Evolutionary conservation across 225 moss, liverwort and hornwort genomes (phyloP).

Genomic region (Physcomitrellopsis africana): DNA sequence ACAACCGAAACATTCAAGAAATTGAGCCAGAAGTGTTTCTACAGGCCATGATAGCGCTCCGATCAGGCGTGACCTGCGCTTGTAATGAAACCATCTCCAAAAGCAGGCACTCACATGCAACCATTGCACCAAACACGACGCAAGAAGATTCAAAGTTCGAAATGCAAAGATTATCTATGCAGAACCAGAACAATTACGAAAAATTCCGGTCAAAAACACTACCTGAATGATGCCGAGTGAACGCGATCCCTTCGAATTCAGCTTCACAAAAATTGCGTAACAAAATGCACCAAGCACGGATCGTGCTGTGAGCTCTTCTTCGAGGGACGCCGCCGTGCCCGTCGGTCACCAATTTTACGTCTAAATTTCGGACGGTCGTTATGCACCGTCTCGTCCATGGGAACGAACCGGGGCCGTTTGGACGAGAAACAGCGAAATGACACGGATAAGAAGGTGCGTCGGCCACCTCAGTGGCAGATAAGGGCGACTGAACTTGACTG

Average conservation of each 20-base stretch:
- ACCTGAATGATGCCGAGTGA: background rate
- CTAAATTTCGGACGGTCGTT: background rate
- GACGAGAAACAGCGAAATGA: background rate
- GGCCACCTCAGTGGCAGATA: slow-evolving; percentile 25
- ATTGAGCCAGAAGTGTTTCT: background rate
- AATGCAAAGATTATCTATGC: background rate
- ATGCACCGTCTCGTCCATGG: background rate
- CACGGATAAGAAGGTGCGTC: slow-evolving; percentile 9
- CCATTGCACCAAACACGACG: background rate
- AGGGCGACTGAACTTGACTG: slow-evolving; percentile 1
- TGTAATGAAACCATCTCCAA: background rate
- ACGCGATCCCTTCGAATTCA: background rate
- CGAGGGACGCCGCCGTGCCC: background rate
- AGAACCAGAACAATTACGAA: no score
- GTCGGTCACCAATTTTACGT: background rate
- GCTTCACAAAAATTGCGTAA: background rate
- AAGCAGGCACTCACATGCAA: background rate
- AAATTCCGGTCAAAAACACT: background rate
- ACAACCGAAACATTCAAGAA: background rate
- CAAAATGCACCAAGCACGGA: background rate
- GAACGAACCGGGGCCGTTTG: background rate
- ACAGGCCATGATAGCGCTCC: background rate
- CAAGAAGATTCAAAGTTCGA: background rate
- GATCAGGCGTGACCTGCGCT: background rate
- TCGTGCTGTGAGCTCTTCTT: no score